A percentile compares a stretch with the other conserved stretches of the same genome.
These are phyloP conservation scores for Debaryomyces hansenii DNA, from an alignment of 805 yeast species.

Conservation along the genomic window DNA sequence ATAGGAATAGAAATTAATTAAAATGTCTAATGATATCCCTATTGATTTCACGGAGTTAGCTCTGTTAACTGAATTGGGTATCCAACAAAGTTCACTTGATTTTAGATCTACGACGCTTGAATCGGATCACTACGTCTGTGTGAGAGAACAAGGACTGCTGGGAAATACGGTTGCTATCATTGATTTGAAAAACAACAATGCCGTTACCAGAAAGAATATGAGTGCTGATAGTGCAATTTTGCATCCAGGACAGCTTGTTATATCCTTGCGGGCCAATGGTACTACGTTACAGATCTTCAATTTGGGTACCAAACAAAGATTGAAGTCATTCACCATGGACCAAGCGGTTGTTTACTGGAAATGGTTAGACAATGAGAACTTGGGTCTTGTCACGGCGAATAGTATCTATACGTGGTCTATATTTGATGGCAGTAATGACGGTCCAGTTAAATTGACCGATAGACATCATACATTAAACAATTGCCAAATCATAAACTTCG, in stretches of 20 bases:
- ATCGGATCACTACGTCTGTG: slow-evolving; percentile 86
- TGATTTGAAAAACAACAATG: slow-evolving; percentile 76
- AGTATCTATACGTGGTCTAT: slow-evolving; percentile 80
- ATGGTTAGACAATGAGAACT: slow-evolving; percentile 72
- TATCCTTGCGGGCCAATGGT: slow-evolving; percentile 93
- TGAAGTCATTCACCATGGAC: slow-evolving; percentile 80
- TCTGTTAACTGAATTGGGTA: slow-evolving; percentile 83
- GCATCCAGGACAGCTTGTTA: slow-evolving; percentile 88
- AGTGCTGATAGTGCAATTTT: slow-evolving; percentile 96
- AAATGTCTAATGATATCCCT: slow-evolving; percentile 66
- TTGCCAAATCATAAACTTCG: slow-evolving; percentile 88
- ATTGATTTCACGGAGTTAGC: slow-evolving; percentile 95
- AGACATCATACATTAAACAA: slow-evolving; percentile 78
- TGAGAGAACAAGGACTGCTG: slow-evolving; percentile 59
- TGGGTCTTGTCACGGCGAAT: slow-evolving; percentile 84
- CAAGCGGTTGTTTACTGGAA: slow-evolving; percentile 95
- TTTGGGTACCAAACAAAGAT: slow-evolving; percentile 80
- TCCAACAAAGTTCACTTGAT: slow-evolving; percentile 80
- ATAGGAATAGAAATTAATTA: slow-evolving; percentile 3
- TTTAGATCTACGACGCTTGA: slow-evolving; percentile 94
- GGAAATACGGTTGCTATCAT: slow-evolving; percentile 94
- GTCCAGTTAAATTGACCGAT: slow-evolving; percentile 80
- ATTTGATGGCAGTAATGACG: slow-evolving; percentile 71
- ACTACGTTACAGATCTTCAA: slow-evolving; percentile 94
- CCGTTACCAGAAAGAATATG: slow-evolving; percentile 88